phyloP scores from a whole-genome alignment of 1,139 yeast genomes.

The Geotrichum cucujoidarum region DNA sequence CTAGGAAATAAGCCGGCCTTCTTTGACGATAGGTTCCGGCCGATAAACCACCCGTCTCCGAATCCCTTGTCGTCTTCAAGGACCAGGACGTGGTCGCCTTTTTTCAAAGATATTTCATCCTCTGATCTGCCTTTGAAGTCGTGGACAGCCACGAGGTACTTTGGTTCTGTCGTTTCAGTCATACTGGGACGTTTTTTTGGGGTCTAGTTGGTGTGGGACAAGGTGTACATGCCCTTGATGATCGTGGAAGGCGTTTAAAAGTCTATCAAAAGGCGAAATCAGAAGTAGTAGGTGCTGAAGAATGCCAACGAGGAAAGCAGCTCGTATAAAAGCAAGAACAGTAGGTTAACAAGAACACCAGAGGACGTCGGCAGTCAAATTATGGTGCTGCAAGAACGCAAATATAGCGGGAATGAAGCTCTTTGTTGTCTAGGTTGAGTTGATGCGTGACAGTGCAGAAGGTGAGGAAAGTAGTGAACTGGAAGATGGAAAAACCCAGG shows the following conservation, averaged over 20 bases:
- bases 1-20: slow-evolving; percentile 87
- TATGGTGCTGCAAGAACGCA: too few species aligned
- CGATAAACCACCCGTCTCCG: slow-evolving; percentile 94
- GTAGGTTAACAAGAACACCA: too few species aligned
- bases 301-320: too few species aligned
- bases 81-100: slow-evolving; percentile 85
- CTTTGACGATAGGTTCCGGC: slow-evolving; percentile 59
- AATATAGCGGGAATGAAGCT: too few species aligned
- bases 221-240: neutral
- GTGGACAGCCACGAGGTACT: slow-evolving; percentile 57
- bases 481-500: too few species aligned
- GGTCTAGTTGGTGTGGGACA: neutral
- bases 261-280: neutral
- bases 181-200: neutral
- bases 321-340: too few species aligned
- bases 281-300: neutral
- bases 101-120: slow-evolving; percentile 74
- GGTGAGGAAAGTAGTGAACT: too few species aligned
- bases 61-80: slow-evolving; percentile 89
- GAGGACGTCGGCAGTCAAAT: too few species aligned
- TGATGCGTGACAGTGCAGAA: too few species aligned
- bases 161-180: slow-evolving; percentile 21
- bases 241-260: neutral
- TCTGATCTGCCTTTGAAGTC: slow-evolving; percentile 82
- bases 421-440: too few species aligned